A percentile compares a stretch with the other conserved stretches of the same genome.
Conservation (phyloP, 2,329 filamentous ascomycete species). For the Hortaea sp. region DNA sequence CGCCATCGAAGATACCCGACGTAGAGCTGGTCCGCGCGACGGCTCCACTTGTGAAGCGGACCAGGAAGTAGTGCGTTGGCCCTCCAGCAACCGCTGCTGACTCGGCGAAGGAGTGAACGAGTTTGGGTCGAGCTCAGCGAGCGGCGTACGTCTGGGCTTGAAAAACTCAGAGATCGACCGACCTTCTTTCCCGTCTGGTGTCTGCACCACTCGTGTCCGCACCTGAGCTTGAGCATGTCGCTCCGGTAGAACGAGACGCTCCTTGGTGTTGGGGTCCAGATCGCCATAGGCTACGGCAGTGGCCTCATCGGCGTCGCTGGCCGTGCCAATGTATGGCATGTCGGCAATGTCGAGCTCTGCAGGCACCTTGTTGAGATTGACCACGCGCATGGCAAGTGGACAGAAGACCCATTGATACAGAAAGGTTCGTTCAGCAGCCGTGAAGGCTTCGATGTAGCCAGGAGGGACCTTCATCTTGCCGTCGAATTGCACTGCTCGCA, state of each 20-base stretch:
- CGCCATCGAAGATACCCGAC: slow-evolving; percentile 14
- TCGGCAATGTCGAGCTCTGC: slow-evolving; percentile 54
- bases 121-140: slow-evolving; percentile 60
- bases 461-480: slow-evolving; percentile 72
- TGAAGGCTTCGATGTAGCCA: slow-evolving; percentile 72
- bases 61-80: slow-evolving; percentile 46
- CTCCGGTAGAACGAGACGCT: slow-evolving; percentile 40
- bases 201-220: slow-evolving; percentile 17
- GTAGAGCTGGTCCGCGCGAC: slow-evolving; percentile 8
- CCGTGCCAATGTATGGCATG: slow-evolving; percentile 70
- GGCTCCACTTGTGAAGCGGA: slow-evolving; percentile 38
- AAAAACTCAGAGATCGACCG: slow-evolving; percentile 57
- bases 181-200: slow-evolving; percentile 47
- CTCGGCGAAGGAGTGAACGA: slow-evolving; percentile 56
- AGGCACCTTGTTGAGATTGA: slow-evolving; percentile 62
- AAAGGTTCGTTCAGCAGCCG: slow-evolving; percentile 84
- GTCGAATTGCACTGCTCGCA: slow-evolving; percentile 79
- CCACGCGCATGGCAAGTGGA: slow-evolving; percentile 57
- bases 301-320: slow-evolving; percentile 48
- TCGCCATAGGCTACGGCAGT: slow-evolving; percentile 69
- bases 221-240: slow-evolving; percentile 10
- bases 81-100: slow-evolving; percentile 49
- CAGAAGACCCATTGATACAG: slow-evolving; percentile 93
- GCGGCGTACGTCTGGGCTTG: slow-evolving; percentile 50
- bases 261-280: slow-evolving; percentile 81